These are phyloP conservation scores for Coffea eugenioides DNA, from an alignment of 257 asterid genomes.

Conservation along the genomic window DNA sequence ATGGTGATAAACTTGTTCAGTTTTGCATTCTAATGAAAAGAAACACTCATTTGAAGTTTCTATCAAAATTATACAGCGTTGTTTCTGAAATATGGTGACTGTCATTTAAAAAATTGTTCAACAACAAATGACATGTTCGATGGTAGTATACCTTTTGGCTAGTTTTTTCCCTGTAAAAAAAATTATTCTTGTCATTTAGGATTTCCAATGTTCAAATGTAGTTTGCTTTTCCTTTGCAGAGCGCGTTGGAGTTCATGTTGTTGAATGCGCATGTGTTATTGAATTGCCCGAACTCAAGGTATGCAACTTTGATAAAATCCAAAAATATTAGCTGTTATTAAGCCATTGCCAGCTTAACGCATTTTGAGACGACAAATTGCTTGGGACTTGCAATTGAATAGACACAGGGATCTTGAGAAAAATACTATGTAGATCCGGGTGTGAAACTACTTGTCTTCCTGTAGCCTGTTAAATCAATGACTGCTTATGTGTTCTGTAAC, in stretches of 20 bases:
- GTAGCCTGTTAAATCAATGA: not conserved
- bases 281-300: slow-evolving; percentile 88
- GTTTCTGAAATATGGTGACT: not conserved
- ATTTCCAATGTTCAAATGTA: not conserved
- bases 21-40: not conserved
- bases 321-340: not conserved
- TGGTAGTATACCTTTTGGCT: not conserved
- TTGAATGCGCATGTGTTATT: slow-evolving; percentile 87
- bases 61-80: not conserved
- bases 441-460: not conserved
- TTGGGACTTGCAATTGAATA: not conserved
- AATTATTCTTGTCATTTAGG: not conserved
- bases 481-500: not conserved
- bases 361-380: not conserved
- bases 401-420: not conserved
- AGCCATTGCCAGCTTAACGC: not conserved
- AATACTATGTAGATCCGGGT: not conserved
- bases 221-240: slow-evolving; percentile 47
- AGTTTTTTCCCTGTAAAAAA: not conserved
- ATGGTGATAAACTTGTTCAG: not conserved
- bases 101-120: not conserved
- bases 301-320: slow-evolving; percentile 19
- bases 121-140: not conserved
- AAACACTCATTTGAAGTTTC: not conserved
- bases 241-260: slow-evolving; percentile 75